Conservation (phyloP, 2,329 filamentous ascomycete genomes). For the Fusarium miscanthi region DNA sequence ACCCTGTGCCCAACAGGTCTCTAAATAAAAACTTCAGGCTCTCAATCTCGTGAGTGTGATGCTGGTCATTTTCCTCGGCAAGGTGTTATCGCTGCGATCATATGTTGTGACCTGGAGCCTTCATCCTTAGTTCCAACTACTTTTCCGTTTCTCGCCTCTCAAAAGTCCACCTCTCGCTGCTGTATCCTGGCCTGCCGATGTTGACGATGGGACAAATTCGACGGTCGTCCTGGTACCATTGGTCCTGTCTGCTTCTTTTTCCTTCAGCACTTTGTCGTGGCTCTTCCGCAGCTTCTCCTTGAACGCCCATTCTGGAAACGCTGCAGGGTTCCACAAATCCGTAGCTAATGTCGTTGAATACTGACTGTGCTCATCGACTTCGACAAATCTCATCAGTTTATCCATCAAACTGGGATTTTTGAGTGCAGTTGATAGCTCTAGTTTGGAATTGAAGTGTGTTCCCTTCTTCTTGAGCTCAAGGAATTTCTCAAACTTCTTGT, state of each 20-base stretch:
- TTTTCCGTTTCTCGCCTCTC: slow-evolving; percentile 50
- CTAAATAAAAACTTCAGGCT: slow-evolving; percentile 24
- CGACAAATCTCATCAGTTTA: slow-evolving; percentile 77
- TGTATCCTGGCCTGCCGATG: slow-evolving; percentile 34
- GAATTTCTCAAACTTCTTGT: slow-evolving; percentile 78
- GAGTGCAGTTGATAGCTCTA: slow-evolving; percentile 73
- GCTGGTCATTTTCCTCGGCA: neutral
- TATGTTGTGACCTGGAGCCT: neutral
- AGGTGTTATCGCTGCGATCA: neutral
- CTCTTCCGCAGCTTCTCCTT: slow-evolving; percentile 61
- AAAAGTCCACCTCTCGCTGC: slow-evolving; percentile 38
- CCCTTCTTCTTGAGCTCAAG: slow-evolving; percentile 80
- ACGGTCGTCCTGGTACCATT: slow-evolving; percentile 56
- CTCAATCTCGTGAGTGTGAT: slow-evolving; percentile 14
- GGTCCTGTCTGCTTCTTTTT: slow-evolving; percentile 57
- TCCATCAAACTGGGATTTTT: slow-evolving; percentile 78
- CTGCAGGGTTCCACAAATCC: slow-evolving; percentile 68
- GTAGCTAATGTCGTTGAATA: slow-evolving; percentile 71
- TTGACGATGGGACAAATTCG: slow-evolving; percentile 61
- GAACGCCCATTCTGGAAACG: slow-evolving; percentile 66
- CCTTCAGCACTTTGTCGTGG: slow-evolving; percentile 59
- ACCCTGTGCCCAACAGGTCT: slow-evolving; percentile 23
- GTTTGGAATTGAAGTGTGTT: slow-evolving; percentile 80
- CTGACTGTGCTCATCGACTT: slow-evolving; percentile 62
- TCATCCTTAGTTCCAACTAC: slow-evolving; percentile 48